Base-by-base conservation (phyloP, 192 early-diverging fungal genomes). In the Piromyces sp. region DNA sequence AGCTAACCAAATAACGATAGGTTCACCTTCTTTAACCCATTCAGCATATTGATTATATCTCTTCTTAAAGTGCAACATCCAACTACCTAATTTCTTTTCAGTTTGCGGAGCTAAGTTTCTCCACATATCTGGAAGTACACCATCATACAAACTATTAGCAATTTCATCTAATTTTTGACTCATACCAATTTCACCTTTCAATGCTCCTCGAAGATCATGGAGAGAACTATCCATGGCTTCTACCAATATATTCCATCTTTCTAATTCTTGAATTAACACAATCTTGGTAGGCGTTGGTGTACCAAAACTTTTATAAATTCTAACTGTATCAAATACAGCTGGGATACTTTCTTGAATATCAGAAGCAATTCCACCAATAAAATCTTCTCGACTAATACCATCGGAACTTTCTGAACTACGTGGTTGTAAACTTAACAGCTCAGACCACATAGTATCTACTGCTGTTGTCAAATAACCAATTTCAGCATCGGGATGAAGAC, bases 141-240 rank as follows among this genome's bases (percentile, higher is more conserved):
- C 90, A 82, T 91, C 90, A 83, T 86, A 91, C 1, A 91, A 82
- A 30, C 87, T 86, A 80, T 86, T 91, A 14, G 90, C 87, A 30
- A 91, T 83, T 79, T 91, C 89, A 82, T 91, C 90, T 0, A 91
- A 83, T 80, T 91, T 90, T 30, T 87, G 86, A 31, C 85, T 86
- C 90, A 91, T 91, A 58, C 90, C 90, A 81, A 91, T 91, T 82
- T 91, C 90, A 78, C 90, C 90, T 82, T 91, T 91, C 78, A 91
- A 80, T 29, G 90, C 90, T 29, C 87, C 79, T 79, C 86, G 79
- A 78, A 91, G 82, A 81, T 91, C 90, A 79, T 85, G 85, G 17
- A 91, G 84, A 5, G 88, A 89, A 29, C 81, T 80, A 19, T 85
- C 19, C 90, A 91, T 91, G 11, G 85, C 40, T 15, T 90, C 90